Evolutionary conservation across 345 rosid species (phyloP).

Genomic region (Atalantia buxifolia): DNA sequence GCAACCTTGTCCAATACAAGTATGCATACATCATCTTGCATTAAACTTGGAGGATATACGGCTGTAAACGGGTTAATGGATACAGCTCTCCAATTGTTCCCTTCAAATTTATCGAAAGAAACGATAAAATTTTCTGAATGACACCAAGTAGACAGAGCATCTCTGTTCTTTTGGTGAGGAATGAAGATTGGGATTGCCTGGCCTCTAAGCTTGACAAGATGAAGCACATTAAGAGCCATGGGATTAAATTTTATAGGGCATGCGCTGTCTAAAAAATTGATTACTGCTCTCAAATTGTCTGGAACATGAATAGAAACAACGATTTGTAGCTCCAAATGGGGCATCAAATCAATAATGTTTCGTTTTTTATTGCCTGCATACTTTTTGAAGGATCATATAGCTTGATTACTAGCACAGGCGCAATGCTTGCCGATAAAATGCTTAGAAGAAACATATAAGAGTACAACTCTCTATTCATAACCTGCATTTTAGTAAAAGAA

Average conservation of each 20-base stretch:
- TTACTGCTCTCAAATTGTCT: conserved; percentile 30
- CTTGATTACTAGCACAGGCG: conserved; percentile 39
- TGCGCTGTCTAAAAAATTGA: conserved; percentile 32
- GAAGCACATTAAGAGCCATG: conserved; percentile 42
- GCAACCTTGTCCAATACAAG: conserved; percentile 47
- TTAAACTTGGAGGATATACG: conserved; percentile 30
- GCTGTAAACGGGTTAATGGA: conserved; percentile 22
- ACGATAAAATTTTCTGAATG: conserved; percentile 42
- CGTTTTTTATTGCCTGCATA: conserved; percentile 50
- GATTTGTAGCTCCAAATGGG: conserved; percentile 34
- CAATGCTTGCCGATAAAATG: conserved; percentile 17
- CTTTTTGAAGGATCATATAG: conserved; percentile 50
- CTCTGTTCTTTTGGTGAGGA: conserved; percentile 39
- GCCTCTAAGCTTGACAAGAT: conserved; percentile 51
- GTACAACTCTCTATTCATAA: neutral
- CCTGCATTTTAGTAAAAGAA: neutral
- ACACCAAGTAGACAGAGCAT: neutral
- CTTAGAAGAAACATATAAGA: neutral
- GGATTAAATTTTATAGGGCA: conserved; percentile 34
- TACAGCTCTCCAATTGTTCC: neutral
- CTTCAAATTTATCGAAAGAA: conserved; percentile 16
- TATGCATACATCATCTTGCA: conserved; percentile 58
- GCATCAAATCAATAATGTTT: conserved; percentile 26
- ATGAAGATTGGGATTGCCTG: conserved; percentile 44
- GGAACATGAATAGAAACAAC: conserved; percentile 50